Evolutionary conservation across 2,329 filamentous ascomycete species (phyloP), one percentile per base, ranked within the genome.

Genomic region (Cercospora sp.): DNA sequence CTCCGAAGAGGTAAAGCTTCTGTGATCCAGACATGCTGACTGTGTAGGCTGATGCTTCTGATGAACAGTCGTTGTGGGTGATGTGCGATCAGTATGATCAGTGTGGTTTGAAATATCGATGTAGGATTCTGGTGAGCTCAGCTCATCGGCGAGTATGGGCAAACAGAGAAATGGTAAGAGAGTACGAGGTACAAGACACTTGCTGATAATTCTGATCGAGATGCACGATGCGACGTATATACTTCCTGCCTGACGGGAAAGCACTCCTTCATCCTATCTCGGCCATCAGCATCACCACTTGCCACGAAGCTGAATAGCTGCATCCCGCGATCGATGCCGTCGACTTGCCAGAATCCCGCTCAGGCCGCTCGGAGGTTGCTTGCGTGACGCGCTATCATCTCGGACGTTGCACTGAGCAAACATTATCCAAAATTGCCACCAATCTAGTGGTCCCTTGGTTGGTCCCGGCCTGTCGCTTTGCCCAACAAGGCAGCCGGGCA

Each of bases 1-100:
- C 70, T 13, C 70, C 70, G 57, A 72, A 72, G 59, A 72, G 60
- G 60, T 48, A 62, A 23, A 62, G 60, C 39, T 62, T 62, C 18
- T 62, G 60, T 51, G 20, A 18, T 60, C 31, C 57, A n/a, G 57
- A 31, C 57, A 60, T 60, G n/a, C 57, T 60, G 57, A 36, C 31
- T 60, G 8, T 18, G 3, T 48, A 48, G 42, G n/a, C 42, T 48
- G 6, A 10, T 48, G 13, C 7, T 5, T 18, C 18, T 48, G 12
- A 48, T 20, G n/a, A 20, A 48, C 18, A 20, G 42, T 48, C 42
- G 42, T 18, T 20, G 42, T 20, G 18, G n/a, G 4, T 48, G 42
- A 20, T 48, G 7, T 9, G n/a, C 10, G 42, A 48, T 20, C 42
- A 48, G 42, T 48, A 20, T 18, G n/a, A 48, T 48, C 36, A 39